Evolutionary conservation across 805 yeast genomes (phyloP).

Genomic region (Saccharomycopsis selenospora): DNA sequence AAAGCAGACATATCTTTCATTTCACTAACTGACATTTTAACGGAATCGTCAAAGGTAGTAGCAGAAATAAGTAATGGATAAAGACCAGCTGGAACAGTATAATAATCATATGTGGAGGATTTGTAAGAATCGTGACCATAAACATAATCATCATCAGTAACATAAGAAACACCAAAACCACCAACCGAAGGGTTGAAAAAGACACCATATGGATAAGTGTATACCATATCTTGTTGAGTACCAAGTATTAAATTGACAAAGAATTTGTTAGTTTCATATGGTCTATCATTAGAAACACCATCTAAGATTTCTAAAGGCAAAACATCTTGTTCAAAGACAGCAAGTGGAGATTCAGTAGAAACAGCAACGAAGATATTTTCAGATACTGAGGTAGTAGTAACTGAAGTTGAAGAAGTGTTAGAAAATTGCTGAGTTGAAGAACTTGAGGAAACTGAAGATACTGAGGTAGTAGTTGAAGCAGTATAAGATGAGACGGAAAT

Average conservation of each 20-base stretch:
- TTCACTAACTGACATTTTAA: constrained; percentile 34
- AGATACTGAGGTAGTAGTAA: constrained; percentile 2
- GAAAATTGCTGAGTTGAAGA: neutral
- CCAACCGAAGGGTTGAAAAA: constrained; percentile 44
- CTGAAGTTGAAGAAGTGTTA: neutral
- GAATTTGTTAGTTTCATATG: constrained; percentile 72
- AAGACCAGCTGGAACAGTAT: constrained; percentile 61
- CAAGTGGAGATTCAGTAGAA: constrained; percentile 37
- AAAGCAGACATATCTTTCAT: constrained; percentile 46
- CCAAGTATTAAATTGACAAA: constrained; percentile 66
- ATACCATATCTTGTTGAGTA: constrained; percentile 58
- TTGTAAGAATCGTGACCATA: constrained; percentile 56
- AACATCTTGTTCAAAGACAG: constrained; percentile 31
- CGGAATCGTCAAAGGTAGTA: constrained; percentile 30
- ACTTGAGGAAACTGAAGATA: constrained; percentile 3
- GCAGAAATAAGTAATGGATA: constrained; percentile 51
- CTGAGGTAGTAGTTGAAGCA: neutral
- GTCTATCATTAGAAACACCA: constrained; percentile 26
- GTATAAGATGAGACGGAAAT: neutral
- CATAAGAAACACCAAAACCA: constrained; percentile 67
- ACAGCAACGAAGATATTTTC: constrained; percentile 36
- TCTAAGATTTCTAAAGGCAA: constrained; percentile 25
- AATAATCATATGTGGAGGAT: constrained; percentile 46
- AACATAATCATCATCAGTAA: constrained; percentile 51
- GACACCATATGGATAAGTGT: constrained; percentile 83